These are phyloP conservation scores for Blepharisma stoltei DNA, from an alignment of 73 alveolate species.

Conservation along the genomic window DNA sequence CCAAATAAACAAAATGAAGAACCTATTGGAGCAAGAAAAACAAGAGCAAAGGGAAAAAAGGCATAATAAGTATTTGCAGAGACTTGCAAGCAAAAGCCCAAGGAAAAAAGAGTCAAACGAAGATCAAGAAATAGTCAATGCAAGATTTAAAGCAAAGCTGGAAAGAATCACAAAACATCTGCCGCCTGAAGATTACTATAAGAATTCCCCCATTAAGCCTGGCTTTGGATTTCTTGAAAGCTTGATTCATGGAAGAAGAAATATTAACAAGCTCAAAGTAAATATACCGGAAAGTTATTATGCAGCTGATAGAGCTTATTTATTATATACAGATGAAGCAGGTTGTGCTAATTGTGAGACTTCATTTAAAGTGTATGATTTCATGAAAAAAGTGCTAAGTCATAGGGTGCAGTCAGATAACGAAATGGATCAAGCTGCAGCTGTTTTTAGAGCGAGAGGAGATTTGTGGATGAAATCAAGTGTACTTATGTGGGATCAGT, in stretches of 20 bases:
- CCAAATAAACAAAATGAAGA: too few relatives aligned
- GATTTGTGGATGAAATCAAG: neutral
- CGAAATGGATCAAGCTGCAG: constrained; percentile 3
- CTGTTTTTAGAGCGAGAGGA: neutral
- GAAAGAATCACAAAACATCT: neutral
- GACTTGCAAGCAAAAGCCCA: too few relatives aligned
- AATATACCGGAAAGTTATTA: neutral
- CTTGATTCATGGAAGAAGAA: neutral
- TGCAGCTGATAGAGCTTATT: neutral
- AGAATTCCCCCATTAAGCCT: neutral
- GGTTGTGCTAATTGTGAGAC: neutral
- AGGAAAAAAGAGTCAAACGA: too few relatives aligned
- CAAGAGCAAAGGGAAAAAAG: too few relatives aligned
- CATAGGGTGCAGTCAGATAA: neutral
- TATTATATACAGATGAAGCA: neutral
- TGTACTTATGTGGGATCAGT: neutral
- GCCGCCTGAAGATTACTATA: neutral
- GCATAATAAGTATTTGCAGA: too few relatives aligned
- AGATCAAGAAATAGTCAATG: neutral
- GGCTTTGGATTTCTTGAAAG: neutral
- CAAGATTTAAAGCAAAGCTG: neutral
- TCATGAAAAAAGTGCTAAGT: neutral
- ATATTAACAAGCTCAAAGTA: neutral
- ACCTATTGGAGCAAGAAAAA: too few relatives aligned
- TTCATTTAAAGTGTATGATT: neutral